A percentile compares a stretch with the other conserved stretches of the same genome.
These are phyloP conservation scores for Nepenthes gracilis DNA, from an alignment of 148 eudicot genomes.

Conservation along the genomic window DNA sequence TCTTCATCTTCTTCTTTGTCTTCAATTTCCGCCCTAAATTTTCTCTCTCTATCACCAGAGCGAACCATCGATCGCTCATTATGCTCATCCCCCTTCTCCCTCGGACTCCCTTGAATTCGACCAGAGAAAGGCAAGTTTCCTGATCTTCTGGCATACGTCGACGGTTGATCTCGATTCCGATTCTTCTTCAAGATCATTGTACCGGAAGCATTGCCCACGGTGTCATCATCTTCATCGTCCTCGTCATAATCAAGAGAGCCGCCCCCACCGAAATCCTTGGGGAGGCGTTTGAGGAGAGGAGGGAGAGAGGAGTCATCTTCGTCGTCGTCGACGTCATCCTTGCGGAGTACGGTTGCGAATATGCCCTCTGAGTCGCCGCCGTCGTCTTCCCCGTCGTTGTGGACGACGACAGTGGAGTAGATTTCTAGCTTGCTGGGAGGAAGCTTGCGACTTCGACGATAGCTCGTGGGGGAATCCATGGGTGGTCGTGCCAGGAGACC, in stretches of 20 bases:
- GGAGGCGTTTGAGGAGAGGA: conserved; percentile 82
- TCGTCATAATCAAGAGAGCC: conserved; percentile 30
- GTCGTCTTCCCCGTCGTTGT: neutral
- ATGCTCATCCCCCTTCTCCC: conserved; percentile 16
- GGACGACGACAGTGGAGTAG: neutral
- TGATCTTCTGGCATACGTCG: conserved; percentile 14
- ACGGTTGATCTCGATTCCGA: conserved; percentile 11
- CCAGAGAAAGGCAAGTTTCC: conserved; percentile 15
- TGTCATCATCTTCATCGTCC: conserved; percentile 24
- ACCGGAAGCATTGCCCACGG: conserved; percentile 32
- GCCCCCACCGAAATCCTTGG: conserved; percentile 73
- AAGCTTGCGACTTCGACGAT: too few species aligned
- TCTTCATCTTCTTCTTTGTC: conserved; percentile 30
- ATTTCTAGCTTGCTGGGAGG: too few species aligned
- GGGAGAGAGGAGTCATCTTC: conserved; percentile 63
- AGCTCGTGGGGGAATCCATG: too few species aligned
- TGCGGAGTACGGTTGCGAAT: conserved; percentile 37
- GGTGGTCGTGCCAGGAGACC: too few species aligned
- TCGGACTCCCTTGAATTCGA: conserved; percentile 14
- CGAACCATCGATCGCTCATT: conserved; percentile 5
- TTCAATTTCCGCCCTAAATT: conserved; percentile 4
- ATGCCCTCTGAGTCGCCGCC: conserved; percentile 17
- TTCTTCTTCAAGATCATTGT: conserved; percentile 48
- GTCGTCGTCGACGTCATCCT: conserved; percentile 25
- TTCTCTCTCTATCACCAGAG: conserved; percentile 6